Evolutionary conservation across 2,329 filamentous ascomycete species (phyloP).

Genomic region (Cadophora sp.): DNA sequence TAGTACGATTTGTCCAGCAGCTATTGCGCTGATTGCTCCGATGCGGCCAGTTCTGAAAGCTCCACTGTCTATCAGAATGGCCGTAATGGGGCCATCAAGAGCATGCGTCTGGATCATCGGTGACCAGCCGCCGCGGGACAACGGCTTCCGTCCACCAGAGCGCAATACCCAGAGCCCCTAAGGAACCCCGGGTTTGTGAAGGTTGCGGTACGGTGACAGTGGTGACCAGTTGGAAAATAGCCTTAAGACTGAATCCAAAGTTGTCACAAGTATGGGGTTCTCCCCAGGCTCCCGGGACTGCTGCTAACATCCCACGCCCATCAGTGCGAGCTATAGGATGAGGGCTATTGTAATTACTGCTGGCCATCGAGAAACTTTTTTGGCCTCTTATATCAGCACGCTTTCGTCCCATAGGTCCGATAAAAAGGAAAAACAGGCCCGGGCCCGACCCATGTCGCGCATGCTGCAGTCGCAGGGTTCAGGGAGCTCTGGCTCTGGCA

Average conservation of each 20-base stretch:
- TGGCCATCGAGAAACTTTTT: conserved; percentile 22
- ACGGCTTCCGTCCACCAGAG: conserved; percentile 7
- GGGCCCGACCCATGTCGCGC: conserved; percentile 15
- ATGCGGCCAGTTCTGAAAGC: conserved; percentile 1
- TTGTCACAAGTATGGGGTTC: conserved; percentile 13
- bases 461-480: conserved; percentile 18
- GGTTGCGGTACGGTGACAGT: neutral
- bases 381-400: conserved; percentile 31
- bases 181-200: conserved; percentile 9
- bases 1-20: conserved; percentile 1
- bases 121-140: conserved; percentile 8
- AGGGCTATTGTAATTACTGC: neutral
- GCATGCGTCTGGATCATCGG: neutral
- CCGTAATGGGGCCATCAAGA: conserved; percentile 12
- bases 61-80: conserved; percentile 12
- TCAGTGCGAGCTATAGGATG: neutral
- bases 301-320: conserved; percentile 19
- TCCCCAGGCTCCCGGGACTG: conserved; percentile 16
- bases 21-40: conserved; percentile 9
- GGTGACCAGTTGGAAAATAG: conserved; percentile 6
- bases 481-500: neutral
- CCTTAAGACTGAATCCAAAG: conserved; percentile 4
- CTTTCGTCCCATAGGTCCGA: conserved; percentile 20
- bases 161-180: conserved; percentile 5
- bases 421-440: conserved; percentile 18